Percentiles rank a stretch among this genome's conserved stretches.
Evolutionary conservation across 2,329 filamentous ascomycete genomes (phyloP).

Genomic region (Colletotrichum zoysiae): DNA sequence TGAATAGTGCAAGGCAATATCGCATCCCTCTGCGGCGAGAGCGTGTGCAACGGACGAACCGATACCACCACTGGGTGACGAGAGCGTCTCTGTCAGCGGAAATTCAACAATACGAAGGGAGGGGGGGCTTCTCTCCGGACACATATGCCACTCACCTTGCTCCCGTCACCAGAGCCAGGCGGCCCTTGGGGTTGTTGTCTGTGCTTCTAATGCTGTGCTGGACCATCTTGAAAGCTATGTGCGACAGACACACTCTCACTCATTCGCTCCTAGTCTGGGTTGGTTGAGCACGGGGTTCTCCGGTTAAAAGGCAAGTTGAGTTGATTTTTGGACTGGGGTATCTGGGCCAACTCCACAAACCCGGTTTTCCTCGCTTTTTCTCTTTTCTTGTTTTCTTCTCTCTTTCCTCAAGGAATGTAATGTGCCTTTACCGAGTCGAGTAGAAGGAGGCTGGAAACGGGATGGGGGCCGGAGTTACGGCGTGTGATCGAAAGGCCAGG

Average conservation of each 20-base stretch:
- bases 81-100: neutral
- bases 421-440: neutral
- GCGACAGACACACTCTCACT: too few relatives aligned
- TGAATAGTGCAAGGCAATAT: slow-evolving; percentile 52
- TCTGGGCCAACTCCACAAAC: neutral
- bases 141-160: slow-evolving; percentile 45
- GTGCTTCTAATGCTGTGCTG: slow-evolving; percentile 43
- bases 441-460: neutral
- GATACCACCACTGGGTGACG: slow-evolving; percentile 50
- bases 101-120: too few relatives aligned
- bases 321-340: slow-evolving; percentile 10
- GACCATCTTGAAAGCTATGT: slow-evolving; percentile 25
- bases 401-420: neutral
- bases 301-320: neutral
- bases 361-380: too few relatives aligned
- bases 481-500: slow-evolving; percentile 27
- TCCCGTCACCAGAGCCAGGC: slow-evolving; percentile 51
- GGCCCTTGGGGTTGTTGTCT: slow-evolving; percentile 46
- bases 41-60: slow-evolving; percentile 50
- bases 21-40: slow-evolving; percentile 52
- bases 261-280: neutral
- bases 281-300: slow-evolving; percentile 3
- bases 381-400: neutral
- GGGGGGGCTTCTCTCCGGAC: neutral
- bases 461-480: slow-evolving; percentile 11